Percentiles rank a stretch among this genome's conserved stretches.
Evolutionary conservation across 1,139 yeast genomes (phyloP).

Genomic region (Citeromyces siamensis): DNA sequence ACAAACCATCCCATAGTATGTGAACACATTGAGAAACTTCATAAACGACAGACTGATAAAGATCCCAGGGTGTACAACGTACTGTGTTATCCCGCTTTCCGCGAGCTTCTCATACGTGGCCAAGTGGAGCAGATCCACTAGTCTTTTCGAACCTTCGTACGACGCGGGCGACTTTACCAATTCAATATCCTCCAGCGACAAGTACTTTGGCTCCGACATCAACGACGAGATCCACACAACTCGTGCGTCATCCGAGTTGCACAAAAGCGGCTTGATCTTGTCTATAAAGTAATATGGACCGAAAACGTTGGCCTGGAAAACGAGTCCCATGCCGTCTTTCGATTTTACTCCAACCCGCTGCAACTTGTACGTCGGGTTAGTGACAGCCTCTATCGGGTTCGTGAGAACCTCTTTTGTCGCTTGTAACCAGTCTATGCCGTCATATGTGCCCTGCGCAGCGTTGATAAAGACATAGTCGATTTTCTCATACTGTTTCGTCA

Average conservation of each 20-base stretch:
- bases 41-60: constrained; percentile 76
- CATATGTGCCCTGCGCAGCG: constrained; percentile 83
- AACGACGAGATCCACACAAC: constrained; percentile 80
- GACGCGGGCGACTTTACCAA: constrained; percentile 50
- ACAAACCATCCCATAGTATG: constrained; percentile 75
- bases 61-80: constrained; percentile 88
- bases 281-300: constrained; percentile 83
- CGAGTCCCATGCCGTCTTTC: constrained; percentile 66
- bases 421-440: constrained; percentile 74
- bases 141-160: constrained; percentile 87
- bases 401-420: constrained; percentile 56
- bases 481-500: constrained; percentile 45
- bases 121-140: constrained; percentile 71
- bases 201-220: constrained; percentile 60
- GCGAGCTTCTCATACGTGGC: constrained; percentile 41
- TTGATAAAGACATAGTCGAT: constrained; percentile 75
- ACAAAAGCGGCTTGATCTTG: constrained; percentile 39
- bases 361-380: constrained; percentile 73
- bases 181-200: constrained; percentile 67
- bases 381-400: constrained; percentile 68
- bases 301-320: constrained; percentile 90
- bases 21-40: constrained; percentile 61
- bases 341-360: constrained; percentile 69
- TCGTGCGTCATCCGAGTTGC: constrained; percentile 39
- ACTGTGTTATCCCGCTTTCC: constrained; percentile 47